Evolutionary conservation across 306 rosid species (phyloP).

Genomic region (Quercus variabilis): DNA sequence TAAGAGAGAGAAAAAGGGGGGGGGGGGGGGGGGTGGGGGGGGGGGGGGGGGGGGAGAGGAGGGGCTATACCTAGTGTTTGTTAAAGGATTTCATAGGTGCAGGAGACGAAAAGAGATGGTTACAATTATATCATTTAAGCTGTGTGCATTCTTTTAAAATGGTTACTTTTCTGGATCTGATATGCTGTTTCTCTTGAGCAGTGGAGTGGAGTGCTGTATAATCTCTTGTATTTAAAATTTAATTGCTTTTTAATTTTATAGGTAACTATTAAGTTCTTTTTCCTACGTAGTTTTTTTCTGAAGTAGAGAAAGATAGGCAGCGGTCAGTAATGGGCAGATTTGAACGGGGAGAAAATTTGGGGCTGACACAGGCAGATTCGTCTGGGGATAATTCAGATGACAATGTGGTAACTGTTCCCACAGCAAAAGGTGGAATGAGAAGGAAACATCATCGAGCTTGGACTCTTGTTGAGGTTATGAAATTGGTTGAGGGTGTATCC

Average conservation of each 20-base stretch:
- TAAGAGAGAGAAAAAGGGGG: not conserved
- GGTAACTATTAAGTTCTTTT: conserved; percentile 14
- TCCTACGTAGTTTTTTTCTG: conserved; percentile 41
- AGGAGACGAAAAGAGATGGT: not conserved
- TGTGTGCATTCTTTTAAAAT: not conserved
- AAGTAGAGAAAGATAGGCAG: conserved; percentile 46
- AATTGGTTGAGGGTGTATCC: conserved; percentile 89
- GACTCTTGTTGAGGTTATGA: conserved; percentile 85
- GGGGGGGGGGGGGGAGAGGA: too few relatives aligned
- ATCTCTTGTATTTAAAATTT: not conserved
- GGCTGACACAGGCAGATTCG: conserved; percentile 40
- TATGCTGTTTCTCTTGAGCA: not conserved
- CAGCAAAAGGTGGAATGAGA: conserved; percentile 86
- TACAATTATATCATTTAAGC: not conserved
- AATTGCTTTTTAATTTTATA: not conserved
- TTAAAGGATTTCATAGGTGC: not conserved
- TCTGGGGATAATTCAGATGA: conserved; percentile 50
- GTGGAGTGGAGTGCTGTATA: not conserved
- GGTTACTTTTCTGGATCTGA: not conserved
- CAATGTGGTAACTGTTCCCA: conserved; percentile 43
- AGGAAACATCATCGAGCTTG: conserved; percentile 97
- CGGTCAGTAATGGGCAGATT: conserved; percentile 24
- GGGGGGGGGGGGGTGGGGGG: too few relatives aligned
- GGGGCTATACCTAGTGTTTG: not conserved
- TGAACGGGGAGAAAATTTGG: conserved; percentile 39